Conservation (phyloP, 768 basidiomycete species). For the Neoboletus magnificus region DNA sequence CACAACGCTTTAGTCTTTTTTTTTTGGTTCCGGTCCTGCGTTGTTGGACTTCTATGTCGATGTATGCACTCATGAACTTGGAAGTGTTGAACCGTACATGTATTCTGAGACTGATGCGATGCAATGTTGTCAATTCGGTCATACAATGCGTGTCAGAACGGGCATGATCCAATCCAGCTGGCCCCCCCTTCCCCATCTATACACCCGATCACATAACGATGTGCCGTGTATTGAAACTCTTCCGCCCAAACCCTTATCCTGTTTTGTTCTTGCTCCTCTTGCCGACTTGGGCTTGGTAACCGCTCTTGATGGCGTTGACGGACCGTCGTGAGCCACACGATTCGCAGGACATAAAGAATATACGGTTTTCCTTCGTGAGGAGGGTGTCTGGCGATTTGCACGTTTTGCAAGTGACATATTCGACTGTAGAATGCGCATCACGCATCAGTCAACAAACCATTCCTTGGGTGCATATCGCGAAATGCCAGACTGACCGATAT, state of each 20-base stretch:
- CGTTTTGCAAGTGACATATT: slow-evolving; percentile 99
- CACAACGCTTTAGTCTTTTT: slow-evolving; percentile 8
- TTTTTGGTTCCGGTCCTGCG: slow-evolving; percentile 5
- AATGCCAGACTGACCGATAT: slow-evolving; percentile 70
- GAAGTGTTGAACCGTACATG: slow-evolving; percentile 14
- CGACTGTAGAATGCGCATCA: slow-evolving; percentile 51
- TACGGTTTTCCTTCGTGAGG: slow-evolving; percentile 95
- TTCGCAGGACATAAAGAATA: slow-evolving; percentile 96
- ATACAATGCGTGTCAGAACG: slow-evolving; percentile 9
- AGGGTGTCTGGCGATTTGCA: slow-evolving; percentile 99
- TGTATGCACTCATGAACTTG: background rate
- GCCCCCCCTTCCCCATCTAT: background rate
- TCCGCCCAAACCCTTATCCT: slow-evolving; percentile 44
- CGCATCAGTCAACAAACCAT: background rate
- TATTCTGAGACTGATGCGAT: slow-evolving; percentile 23
- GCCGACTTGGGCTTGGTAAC: slow-evolving; percentile 95
- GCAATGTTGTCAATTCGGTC: slow-evolving; percentile 11
- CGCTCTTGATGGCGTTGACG: slow-evolving; percentile 96
- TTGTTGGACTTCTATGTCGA: slow-evolving; percentile 16
- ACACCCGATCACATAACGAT: background rate
- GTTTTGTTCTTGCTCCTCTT: slow-evolving; percentile 83
- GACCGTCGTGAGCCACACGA: slow-evolving; percentile 88
- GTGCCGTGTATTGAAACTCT: background rate
- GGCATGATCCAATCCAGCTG: background rate
- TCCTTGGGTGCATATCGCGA: background rate